Conservation (phyloP, 192 early-diverging fungal genomes). For the Podila epicladia region DNA sequence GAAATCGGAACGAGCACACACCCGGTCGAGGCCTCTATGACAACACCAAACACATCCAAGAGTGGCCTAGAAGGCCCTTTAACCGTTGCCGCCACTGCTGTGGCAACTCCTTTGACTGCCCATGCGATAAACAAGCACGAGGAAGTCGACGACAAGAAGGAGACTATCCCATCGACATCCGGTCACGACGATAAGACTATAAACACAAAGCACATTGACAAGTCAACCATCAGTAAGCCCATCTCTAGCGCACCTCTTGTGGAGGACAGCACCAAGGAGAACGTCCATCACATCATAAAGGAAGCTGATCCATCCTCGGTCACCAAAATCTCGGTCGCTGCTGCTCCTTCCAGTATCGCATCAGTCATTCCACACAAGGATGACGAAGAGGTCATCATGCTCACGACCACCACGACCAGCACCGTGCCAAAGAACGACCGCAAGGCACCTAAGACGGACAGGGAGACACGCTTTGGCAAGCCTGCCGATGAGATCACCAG, state of each 20-base stretch:
- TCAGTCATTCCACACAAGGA: background rate
- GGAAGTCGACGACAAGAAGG: background rate
- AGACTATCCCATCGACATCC: background rate
- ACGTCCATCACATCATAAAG: background rate
- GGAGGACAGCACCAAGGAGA: background rate
- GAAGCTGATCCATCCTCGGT: background rate
- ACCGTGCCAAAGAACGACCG: background rate
- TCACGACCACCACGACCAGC: slow-evolving; percentile 4
- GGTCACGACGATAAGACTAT: too few relatives aligned
- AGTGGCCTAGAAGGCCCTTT: background rate
- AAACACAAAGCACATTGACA: too few relatives aligned
- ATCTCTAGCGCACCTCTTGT: background rate
- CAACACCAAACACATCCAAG: background rate
- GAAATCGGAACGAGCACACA: background rate
- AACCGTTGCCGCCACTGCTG: background rate
- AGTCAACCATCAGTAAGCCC: background rate
- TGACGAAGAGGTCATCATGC: slow-evolving; percentile 2
- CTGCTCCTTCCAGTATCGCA: background rate
- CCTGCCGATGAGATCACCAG: background rate
- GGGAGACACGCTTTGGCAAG: background rate
- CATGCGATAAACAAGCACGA: background rate
- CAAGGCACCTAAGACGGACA: background rate
- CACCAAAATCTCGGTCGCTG: background rate
- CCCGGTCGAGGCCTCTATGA: background rate
- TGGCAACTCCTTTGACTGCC: background rate